These are phyloP conservation scores for Rubroboletus satanas DNA, from an alignment of 768 basidiomycete species.

Conservation along the genomic window DNA sequence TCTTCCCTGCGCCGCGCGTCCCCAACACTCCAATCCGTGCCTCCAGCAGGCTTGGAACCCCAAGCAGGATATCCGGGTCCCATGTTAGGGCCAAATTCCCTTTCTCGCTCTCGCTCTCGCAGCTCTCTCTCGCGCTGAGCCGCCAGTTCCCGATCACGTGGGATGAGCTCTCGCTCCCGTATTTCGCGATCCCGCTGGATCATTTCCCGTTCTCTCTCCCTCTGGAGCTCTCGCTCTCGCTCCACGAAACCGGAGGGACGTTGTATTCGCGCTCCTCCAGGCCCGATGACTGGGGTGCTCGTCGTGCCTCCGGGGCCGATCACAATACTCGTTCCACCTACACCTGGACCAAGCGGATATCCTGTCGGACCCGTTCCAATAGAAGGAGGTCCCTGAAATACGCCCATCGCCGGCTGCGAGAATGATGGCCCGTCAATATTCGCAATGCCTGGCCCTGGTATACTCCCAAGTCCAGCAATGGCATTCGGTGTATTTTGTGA, in stretches of 20 bases:
- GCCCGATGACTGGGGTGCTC: conserved; percentile 13
- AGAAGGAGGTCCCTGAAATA: conserved; percentile 24
- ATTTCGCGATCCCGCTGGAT: conserved; percentile 29
- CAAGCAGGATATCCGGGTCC: conserved; percentile 24
- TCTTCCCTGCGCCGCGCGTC: conserved; percentile 37
- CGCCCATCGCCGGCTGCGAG: conserved; percentile 28
- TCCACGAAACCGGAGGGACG: conserved; percentile 33
- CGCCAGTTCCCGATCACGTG: conserved; percentile 22
- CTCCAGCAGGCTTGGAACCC: conserved; percentile 33
- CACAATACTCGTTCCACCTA: conserved; percentile 19
- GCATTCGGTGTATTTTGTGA: conserved; percentile 9
- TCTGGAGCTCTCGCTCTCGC: conserved; percentile 22
- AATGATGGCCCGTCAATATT: conserved; percentile 17
- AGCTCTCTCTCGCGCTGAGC: conserved; percentile 25
- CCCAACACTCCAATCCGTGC: conserved; percentile 32
- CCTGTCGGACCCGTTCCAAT: conserved; percentile 15
- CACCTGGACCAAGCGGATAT: conserved; percentile 22
- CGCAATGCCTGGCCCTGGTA: conserved; percentile 9
- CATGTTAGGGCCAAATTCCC: conserved; percentile 24
- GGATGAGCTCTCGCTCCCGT: conserved; percentile 18
- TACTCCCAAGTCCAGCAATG: conserved; percentile 3
- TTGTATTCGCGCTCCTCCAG: conserved; percentile 20
- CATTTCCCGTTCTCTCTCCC: conserved; percentile 27
- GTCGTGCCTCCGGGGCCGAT: conserved; percentile 26
- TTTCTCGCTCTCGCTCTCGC: conserved; percentile 20